These are phyloP conservation scores for Pythium oligandrum DNA, from an alignment of 352 stramenopile species.

Conservation along the genomic window DNA sequence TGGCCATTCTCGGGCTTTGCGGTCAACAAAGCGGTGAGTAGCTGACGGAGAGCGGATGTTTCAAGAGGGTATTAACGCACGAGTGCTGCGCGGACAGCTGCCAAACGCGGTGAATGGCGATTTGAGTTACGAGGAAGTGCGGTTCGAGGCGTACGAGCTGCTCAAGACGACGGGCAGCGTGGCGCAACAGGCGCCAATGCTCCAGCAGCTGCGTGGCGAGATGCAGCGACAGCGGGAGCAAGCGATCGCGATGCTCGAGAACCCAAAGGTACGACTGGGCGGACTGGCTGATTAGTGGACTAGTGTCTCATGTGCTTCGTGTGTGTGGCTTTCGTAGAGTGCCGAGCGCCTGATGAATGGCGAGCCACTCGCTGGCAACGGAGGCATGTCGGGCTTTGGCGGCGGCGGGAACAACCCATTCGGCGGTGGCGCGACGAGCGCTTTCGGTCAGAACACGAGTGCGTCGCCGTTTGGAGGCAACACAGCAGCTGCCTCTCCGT, in stretches of 20 bases:
- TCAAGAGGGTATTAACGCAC: no score
- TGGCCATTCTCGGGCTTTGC: conserved; percentile 67
- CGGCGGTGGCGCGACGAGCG: conserved; percentile 4
- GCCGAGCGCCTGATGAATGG: conserved; percentile 51
- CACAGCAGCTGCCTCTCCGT: conserved; percentile 20
- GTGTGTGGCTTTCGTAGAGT: conserved; percentile 15
- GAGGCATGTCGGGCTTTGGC: conserved; percentile 1
- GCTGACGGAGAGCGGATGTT: not conserved
- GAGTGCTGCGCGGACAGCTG: conserved; percentile 22
- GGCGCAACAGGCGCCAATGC: conserved; percentile 29
- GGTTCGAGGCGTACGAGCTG: conserved; percentile 59
- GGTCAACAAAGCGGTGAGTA: conserved; percentile 55
- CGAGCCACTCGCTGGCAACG: conserved; percentile 25
- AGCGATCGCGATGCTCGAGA: conserved; percentile 41
- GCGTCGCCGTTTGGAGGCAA: not conserved
- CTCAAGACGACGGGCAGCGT: conserved; percentile 40
- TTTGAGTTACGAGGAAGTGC: conserved; percentile 54
- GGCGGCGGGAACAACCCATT: conserved; percentile 9
- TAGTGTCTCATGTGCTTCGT: conserved; percentile 1
- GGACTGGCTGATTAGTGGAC: not conserved
- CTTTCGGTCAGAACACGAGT: not conserved
- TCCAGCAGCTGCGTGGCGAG: conserved; percentile 35
- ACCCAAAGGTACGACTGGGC: conserved; percentile 17
- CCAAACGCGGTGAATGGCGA: conserved; percentile 54
- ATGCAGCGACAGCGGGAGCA: conserved; percentile 49